These are phyloP conservation scores for Rickenella mellea DNA, from an alignment of 768 basidiomycete genomes.

Conservation along the genomic window DNA sequence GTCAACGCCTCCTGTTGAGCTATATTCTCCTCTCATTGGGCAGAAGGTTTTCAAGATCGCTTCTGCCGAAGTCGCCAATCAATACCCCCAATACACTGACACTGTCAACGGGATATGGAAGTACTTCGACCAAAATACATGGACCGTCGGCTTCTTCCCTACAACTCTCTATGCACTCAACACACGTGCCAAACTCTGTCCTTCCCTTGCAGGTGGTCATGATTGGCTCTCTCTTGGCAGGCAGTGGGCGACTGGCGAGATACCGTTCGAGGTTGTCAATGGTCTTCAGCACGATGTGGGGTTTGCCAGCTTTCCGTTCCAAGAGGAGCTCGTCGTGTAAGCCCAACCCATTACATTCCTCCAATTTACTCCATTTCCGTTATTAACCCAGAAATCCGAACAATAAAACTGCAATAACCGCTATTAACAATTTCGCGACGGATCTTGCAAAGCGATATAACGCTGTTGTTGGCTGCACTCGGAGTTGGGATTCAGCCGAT, in stretches of 20 bases:
- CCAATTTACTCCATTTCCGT: neutral
- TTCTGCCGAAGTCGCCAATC: constrained; percentile 29
- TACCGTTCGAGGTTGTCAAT: constrained; percentile 38
- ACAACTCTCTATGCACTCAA: constrained; percentile 50
- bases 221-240: constrained; percentile 51
- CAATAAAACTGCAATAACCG: constrained; percentile 46
- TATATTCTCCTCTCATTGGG: constrained; percentile 50
- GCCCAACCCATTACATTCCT: constrained; percentile 13
- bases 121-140: constrained; percentile 44
- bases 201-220: constrained; percentile 15
- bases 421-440: constrained; percentile 47
- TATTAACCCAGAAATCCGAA: constrained; percentile 37
- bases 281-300: constrained; percentile 60
- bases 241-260: constrained; percentile 39
- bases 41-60: constrained; percentile 52
- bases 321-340: constrained; percentile 50
- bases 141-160: constrained; percentile 66
- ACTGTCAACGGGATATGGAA: constrained; percentile 41
- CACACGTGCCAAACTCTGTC: constrained; percentile 40
- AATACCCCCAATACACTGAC: constrained; percentile 53
- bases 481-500: constrained; percentile 54
- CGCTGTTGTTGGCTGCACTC: constrained; percentile 53
- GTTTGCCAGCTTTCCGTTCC: constrained; percentile 62
- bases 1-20: constrained; percentile 31
- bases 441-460: constrained; percentile 50